Base-by-base conservation (phyloP, 257 asterid genomes). In the Penstemon eatonii region DNA sequence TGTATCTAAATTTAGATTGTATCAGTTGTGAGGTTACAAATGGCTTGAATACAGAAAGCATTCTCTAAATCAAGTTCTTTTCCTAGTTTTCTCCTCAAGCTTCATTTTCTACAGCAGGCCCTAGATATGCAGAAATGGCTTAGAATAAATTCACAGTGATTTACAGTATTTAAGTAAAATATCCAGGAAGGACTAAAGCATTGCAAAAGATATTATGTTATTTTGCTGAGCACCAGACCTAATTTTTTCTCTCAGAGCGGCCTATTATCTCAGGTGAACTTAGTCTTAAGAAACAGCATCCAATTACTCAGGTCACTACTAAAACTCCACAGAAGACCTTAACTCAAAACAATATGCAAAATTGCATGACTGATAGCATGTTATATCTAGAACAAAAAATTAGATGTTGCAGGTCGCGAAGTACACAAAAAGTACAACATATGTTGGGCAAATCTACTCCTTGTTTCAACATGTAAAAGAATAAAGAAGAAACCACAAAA, bases 1-100 rank as follows among this genome's bases (percentile, higher is more conserved):
- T 49, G 58, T 53, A 76, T 54, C 70, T 58, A 62, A 55, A 69
- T 78, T 83, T 63, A 81, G 80, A 67, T 69, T 62, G 71, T 47
- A 60, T 67, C 54, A 18, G 64, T 39, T 54, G 63, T 65, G 66
- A 65, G 13, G 62, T 63, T 56, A 44, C 49, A 50, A 42, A 54
- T 56, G 18, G 66, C 74, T 58, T 46, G 51, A 56, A 64, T 72
- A 36, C 44, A 49, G 39, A 70, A 12, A 38, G 63, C 43, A 25
- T 9, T 25, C 33, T 25, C 33, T 25, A 25, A 25, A 25, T 25
- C 33, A 1, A 25, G 33, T 25, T 25, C 33, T 25, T 25, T 25
- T 25, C 33, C 33, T 25, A 25, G 33, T 25, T 25, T 25, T 25
- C 33, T 25, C 33, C 19, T 1, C 13, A 13, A 54, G 12, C 11